A percentile compares a stretch with the other conserved stretches of the same genome.
phyloP scores from a whole-genome alignment of 768 basidiomycete genomes.

The Nidularia pulvinata region DNA sequence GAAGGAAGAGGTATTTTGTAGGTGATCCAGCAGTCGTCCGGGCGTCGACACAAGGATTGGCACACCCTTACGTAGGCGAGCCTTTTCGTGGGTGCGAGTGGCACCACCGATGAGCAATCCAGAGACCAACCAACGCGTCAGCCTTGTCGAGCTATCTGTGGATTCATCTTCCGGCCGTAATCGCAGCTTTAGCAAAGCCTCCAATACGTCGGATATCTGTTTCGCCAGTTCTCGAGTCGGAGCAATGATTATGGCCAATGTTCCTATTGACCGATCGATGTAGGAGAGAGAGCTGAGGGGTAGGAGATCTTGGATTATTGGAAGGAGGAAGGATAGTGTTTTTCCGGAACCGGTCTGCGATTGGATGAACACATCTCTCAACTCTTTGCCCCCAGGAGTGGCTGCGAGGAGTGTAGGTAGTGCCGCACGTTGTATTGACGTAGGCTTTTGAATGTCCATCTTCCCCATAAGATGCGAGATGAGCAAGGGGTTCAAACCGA shows the following conservation, averaged over 20 bases:
- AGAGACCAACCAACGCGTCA: slow-evolving; percentile 93
- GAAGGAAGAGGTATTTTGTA: slow-evolving; percentile 94
- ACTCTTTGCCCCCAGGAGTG: slow-evolving; percentile 28
- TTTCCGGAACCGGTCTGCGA: slow-evolving; percentile 98
- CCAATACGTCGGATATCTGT: slow-evolving; percentile 96
- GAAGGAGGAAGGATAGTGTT: slow-evolving; percentile 90
- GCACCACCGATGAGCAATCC: slow-evolving; percentile 94
- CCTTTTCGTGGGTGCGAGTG: slow-evolving; percentile 94
- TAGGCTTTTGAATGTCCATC: slow-evolving; percentile 84
- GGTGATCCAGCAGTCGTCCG: slow-evolving; percentile 92
- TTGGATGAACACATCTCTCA: slow-evolving; percentile 88
- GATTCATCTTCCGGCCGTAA: slow-evolving; percentile 58
- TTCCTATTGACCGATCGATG: slow-evolving; percentile 94
- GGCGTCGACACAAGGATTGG: slow-evolving; percentile 97
- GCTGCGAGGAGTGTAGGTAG: slow-evolving; percentile 49
- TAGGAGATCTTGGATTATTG: slow-evolving; percentile 93
- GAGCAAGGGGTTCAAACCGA: slow-evolving; percentile 84
- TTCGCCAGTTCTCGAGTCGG: slow-evolving; percentile 96
- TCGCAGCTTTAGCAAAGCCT: slow-evolving; percentile 75
- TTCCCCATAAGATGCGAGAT: slow-evolving; percentile 76
- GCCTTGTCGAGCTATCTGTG: slow-evolving; percentile 36
- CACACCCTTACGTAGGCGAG: slow-evolving; percentile 89
- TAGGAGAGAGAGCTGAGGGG: slow-evolving; percentile 89
- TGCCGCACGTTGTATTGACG: slow-evolving; percentile 86
- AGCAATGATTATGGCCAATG: slow-evolving; percentile 91